Evolutionary conservation across 371 early-diverging fungal species (phyloP), one percentile per base, ranked within the genome.

Genomic region (Coemansia sp.): DNA sequence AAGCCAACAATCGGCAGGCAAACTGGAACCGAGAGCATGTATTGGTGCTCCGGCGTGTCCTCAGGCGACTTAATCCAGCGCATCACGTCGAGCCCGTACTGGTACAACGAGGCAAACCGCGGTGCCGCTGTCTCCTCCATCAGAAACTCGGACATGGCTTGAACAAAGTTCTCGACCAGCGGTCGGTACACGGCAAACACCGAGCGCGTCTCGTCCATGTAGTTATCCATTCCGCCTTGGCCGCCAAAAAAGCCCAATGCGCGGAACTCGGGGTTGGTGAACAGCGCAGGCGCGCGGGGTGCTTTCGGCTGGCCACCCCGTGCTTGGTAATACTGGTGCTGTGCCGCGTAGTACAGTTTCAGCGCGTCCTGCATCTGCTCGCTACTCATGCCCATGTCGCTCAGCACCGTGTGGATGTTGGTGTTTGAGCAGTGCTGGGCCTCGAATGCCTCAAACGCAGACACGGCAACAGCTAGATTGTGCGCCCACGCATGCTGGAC

Each of bases 181-280:
- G 90, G 84, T 61, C 85, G 82, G 78, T 94, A 94, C 55, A 88
- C 87, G 26, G 68, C 79, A 80, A 88, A 89, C 40, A 90, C 81
- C 53, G 84, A 79, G 3, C 86, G 87, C 11, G 94, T 80, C 77
- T 96, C 97, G 65, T 91, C 90, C 78, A 96, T 92, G 81, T 94
- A 94, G 63, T 93, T 93, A 65, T 94, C 92, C 68, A 90, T 88
- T 61, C 91, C 92, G 69, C 97, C 95, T 78, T 96, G 97, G 57
- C 95, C 95, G 66, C 94, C 94, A 84, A 95, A 95, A 65, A 93
- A 85, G 43, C 92, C 92, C 57, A 93, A 83, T 11, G 90, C 61
- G 11, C 35, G 26, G 48, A 56, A 51, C 31, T 41, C 35, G 0
- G 57, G 57, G 2, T 47, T 40, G 14, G 52, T 36, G 26, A 71